Evolutionary conservation across 768 basidiomycete species (phyloP), one percentile per base, ranked within the genome.

Genomic region (Sarcomyxa edulis): DNA sequence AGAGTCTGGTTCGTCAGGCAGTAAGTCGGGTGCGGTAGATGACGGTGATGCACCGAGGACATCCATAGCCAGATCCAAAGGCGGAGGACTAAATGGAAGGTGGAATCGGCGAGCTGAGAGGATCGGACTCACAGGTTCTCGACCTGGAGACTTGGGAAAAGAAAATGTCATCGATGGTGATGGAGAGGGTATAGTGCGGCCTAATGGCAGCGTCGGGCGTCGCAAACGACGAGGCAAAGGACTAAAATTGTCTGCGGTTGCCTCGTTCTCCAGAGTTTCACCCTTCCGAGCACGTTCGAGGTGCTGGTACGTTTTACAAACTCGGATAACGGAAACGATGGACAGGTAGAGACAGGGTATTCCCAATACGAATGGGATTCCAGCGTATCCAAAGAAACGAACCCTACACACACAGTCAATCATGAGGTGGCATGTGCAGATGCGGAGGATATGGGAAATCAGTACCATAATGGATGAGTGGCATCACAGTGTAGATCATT

Each of bases 331-430:
- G n/a, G 71, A 69, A 23, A 54, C 52, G 18, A 68, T 53, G 4
- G 78, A 76, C 9, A 79, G 53, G 44, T 67, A 58, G 27, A 78
- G 54, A 32, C 71, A 72, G 2, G 81, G 81, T 11, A 80, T 52
- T 3, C 68, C 58, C 7, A 76, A 53, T 29, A 75, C 38, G 40
- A 79, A 62, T 0, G 80, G 69, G 6, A 68, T 50, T 6, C 79
- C 82, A 9, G 79, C 72, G 47, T 81, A 83, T 26, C 75, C 72
- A n/a, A 80, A 47, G 39, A 83, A 68, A 31, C 81, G 75, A 21
- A 74, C 66, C 82, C 82, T 84, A 26, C 8, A 38, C 2, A 27
- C 39, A 37, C n/a, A 21, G 28, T 35, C 7, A 32, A 30, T 33
- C 21, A 48, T 36, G 14, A 23, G 18, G 33, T 3, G 42, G 30